Evolutionary conservation across 139 green algal genomes (phyloP).

Genomic region (Tetradesmus lagerheimii): DNA sequence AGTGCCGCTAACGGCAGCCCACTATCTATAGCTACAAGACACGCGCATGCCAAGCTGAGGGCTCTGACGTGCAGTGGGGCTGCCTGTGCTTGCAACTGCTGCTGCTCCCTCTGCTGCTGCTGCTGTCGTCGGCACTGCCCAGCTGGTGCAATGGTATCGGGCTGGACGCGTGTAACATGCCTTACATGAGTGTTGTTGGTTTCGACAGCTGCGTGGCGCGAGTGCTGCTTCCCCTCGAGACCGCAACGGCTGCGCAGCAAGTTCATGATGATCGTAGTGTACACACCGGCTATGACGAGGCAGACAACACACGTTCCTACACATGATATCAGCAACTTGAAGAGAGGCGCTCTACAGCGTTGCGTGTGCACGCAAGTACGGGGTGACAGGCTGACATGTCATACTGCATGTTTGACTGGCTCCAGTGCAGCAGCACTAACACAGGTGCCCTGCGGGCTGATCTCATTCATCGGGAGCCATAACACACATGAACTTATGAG

Average conservation of each 20-base stretch:
- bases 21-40: background rate
- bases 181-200: background rate
- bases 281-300: background rate
- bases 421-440: too few species aligned
- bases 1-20: background rate
- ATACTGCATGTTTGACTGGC: background rate
- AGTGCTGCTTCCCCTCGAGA: background rate
- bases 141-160: background rate
- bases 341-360: background rate
- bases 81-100: background rate
- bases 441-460: too few species aligned
- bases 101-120: background rate
- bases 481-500: too few species aligned
- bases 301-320: background rate
- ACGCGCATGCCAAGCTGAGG: background rate
- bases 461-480: too few species aligned
- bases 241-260: background rate
- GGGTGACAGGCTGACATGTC: background rate
- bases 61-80: background rate
- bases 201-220: background rate
- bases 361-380: background rate
- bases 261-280: background rate
- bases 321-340: too few species aligned
- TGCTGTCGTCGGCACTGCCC: background rate
- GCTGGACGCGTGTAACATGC: background rate